phyloP scores from a whole-genome alignment of 2,329 filamentous ascomycete genomes.

The Byssothecium circinans region DNA sequence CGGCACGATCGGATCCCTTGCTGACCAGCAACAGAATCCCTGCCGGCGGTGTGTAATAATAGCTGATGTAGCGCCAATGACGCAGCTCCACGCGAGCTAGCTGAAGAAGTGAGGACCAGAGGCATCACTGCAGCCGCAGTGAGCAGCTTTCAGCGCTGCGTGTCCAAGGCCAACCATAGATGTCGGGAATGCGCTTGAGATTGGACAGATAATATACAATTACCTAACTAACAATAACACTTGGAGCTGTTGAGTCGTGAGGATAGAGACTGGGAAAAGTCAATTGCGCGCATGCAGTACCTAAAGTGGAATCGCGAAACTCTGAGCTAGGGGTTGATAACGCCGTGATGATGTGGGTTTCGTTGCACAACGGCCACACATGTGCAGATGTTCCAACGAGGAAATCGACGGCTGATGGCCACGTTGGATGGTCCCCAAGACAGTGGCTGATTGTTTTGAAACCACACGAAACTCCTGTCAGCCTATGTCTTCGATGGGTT shows the following conservation, averaged over 20 bases:
- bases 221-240: too few species aligned
- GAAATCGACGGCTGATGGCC: neutral
- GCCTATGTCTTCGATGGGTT: neutral
- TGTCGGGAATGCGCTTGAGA: neutral
- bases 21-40: conserved; percentile 5
- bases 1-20: conserved; percentile 14
- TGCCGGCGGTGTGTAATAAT: conserved; percentile 21
- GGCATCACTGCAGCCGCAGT: neutral
- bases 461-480: conserved; percentile 1
- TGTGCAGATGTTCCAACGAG: neutral
- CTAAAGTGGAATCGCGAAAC: conserved; percentile 7
- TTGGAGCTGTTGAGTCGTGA: too few species aligned
- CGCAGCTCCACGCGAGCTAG: conserved; percentile 16
- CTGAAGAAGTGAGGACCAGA: neutral
- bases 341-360: neutral
- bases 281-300: neutral
- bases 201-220: neutral
- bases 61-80: conserved; percentile 18
- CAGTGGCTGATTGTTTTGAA: conserved; percentile 4
- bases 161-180: neutral
- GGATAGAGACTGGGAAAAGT: neutral
- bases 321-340: conserved; percentile 8
- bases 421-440: neutral
- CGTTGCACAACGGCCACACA: neutral
- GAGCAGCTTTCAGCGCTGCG: neutral